Conservation (phyloP, 208 protist species). For the Histomonas meleagridis region DNA sequence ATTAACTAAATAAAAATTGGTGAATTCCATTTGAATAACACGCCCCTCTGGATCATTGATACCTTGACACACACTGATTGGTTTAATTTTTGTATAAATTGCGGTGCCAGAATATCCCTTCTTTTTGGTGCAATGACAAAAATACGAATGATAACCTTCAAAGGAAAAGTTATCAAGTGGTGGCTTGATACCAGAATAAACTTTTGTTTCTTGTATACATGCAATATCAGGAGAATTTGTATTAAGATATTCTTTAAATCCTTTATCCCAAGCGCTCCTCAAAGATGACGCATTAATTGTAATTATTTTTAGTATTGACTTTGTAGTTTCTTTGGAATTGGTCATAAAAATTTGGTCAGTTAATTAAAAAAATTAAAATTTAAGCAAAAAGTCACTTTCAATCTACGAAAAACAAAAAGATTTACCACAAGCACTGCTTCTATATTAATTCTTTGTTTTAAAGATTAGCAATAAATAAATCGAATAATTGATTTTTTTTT, state of each 20-base stretch:
- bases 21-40: background rate
- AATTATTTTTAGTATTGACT: background rate
- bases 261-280: background rate
- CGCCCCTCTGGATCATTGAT: constrained; percentile 3
- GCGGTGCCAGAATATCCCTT: background rate
- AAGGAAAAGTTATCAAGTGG: background rate
- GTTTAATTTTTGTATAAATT: constrained; percentile 29
- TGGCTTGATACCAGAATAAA: background rate
- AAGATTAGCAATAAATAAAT: too few species aligned
- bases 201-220: constrained; percentile 17
- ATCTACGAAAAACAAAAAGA: too few species aligned
- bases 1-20: background rate
- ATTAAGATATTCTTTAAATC: background rate
- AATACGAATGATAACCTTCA: background rate
- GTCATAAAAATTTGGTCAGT: too few species aligned
- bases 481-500: too few species aligned
- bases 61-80: background rate
- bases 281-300: background rate
- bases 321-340: background rate
- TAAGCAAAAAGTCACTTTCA: too few species aligned
- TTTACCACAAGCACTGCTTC: too few species aligned
- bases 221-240: background rate
- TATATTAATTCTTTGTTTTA: too few species aligned
- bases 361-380: too few species aligned
- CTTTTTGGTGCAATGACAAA: background rate